Evolutionary conservation across 306 rosid genomes (phyloP), one percentile per base, ranked within the genome.

Genomic region (Chamaecrista fasciculata): DNA sequence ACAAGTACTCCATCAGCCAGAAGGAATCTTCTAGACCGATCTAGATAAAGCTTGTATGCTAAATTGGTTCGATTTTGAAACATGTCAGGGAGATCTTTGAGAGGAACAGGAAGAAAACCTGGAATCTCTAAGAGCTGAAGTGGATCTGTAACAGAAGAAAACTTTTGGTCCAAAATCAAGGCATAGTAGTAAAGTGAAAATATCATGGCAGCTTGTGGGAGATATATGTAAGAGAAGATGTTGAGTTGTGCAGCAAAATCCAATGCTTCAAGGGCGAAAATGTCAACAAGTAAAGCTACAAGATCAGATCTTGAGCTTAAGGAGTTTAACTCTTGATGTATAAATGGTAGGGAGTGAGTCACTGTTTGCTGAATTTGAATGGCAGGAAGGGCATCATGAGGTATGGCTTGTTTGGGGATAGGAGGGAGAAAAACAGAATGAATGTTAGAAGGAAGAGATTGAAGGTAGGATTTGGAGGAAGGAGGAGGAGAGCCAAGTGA

Each of bases 31-130:
- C 23, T 73, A 15, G 62, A 26, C 6, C 79, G 77, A 33, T 50
- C 46, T n/a, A 81, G 44, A 57, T 2, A 69, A 0, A 0, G 0
- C 16, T 43, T 73, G 61, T 73, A 81, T 1, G 33, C 51, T 33
- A 69, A 62, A 28, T 62, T 57, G 18, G 67, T 29, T 47, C 82
- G 69, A n/a, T 57, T 6, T 5, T 69, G 69, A 1, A 60, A 0
- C 19, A 73, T 29, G 2, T 46, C 14, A 4, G 79, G 73, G 20
- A 81, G 74, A 63, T 81, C 85, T 24, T 19, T 2, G 1, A 73
- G 77, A 12, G 12, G 2, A 3, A 81, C 37, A 11, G 77, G 85
- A 0, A 73, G 50, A 64, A 74, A 81, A 10, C 85, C 82, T 5
- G 70, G 79, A 19, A 81, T 39, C n/a, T 44, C 6, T 40, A 76